phyloP scores from a whole-genome alignment of 2,329 filamentous ascomycete species.

The Epichloe festucae region DNA sequence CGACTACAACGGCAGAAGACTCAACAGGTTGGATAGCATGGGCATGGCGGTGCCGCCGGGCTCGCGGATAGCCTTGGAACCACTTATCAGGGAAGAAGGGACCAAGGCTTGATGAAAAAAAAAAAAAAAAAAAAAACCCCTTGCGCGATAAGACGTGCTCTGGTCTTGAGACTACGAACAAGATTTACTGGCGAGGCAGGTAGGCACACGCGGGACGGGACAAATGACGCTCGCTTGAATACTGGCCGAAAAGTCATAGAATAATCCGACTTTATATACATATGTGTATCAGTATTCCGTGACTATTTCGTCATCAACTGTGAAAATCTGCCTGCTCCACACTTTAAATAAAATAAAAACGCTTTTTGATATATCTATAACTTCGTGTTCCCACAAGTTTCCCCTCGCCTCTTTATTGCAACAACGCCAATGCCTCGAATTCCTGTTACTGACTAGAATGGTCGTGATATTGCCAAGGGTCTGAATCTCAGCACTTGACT shows the following conservation, averaged over 20 bases:
- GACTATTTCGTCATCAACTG: no score
- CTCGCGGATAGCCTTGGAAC: slow-evolving; percentile 21
- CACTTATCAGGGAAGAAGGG: slow-evolving; percentile 22
- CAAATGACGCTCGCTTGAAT: no score
- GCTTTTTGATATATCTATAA: neutral
- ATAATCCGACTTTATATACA: no score
- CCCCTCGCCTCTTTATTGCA: neutral
- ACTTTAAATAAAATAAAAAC: neutral
- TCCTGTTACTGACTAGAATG: neutral
- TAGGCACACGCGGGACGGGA: no score
- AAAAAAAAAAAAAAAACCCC: no score
- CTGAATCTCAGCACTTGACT: neutral
- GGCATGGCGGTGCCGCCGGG: slow-evolving; percentile 28
- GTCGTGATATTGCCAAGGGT: neutral
- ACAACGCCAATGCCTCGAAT: neutral
- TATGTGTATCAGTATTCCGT: no score
- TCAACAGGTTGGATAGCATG: slow-evolving; percentile 29
- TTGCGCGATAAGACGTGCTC: slow-evolving; percentile 3
- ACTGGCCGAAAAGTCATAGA: no score
- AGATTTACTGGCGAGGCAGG: no score
- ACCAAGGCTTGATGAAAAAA: no score
- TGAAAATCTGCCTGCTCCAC: neutral
- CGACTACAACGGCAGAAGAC: slow-evolving; percentile 28
- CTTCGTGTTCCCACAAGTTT: neutral
- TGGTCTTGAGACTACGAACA: no score